Conservation (phyloP, 106 monocot genomes). For the Acorus gramineus region DNA sequence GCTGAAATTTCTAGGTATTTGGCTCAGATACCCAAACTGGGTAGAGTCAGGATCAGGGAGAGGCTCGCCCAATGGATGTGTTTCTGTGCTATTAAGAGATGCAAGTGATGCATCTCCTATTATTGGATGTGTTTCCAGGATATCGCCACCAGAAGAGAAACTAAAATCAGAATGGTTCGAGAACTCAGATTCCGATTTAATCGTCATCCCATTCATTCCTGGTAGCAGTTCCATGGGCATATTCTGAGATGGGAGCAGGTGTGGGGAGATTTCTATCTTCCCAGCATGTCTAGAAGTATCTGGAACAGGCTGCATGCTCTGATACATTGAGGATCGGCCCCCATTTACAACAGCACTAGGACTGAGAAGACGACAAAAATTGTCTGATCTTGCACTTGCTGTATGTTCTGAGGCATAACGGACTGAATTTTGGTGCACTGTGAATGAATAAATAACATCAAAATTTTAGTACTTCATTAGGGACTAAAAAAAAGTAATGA, state of each 20-base stretch:
- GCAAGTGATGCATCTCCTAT: conserved; percentile 53
- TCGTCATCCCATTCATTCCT: conserved; percentile 34
- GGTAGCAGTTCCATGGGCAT: conserved; percentile 29
- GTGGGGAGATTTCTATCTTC: conserved; percentile 35
- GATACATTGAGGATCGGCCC: conserved; percentile 26
- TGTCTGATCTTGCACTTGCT: conserved; percentile 27
- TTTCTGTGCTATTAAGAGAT: conserved; percentile 59
- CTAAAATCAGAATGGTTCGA: conserved; percentile 50
- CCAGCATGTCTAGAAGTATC: conserved; percentile 21
- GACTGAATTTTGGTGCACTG: conserved; percentile 54
- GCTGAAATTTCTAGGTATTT: conserved; percentile 83
- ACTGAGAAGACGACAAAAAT: conserved; percentile 38
- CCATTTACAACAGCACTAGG: conserved; percentile 39
- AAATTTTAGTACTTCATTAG: too few species aligned
- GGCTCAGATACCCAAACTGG: conserved; percentile 69
- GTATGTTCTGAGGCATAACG: conserved; percentile 37
- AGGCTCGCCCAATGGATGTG: conserved; percentile 40
- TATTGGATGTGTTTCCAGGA: conserved; percentile 41
- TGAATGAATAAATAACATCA: background rate
- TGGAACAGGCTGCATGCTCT: conserved; percentile 25
- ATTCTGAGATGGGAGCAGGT: conserved; percentile 36
- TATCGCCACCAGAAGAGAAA: conserved; percentile 37
- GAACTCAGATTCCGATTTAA: conserved; percentile 65
- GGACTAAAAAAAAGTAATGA: too few species aligned
- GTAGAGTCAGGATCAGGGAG: conserved; percentile 60